Conservation (phyloP, 73 alveolate species). For the Chromera velia region DNA sequence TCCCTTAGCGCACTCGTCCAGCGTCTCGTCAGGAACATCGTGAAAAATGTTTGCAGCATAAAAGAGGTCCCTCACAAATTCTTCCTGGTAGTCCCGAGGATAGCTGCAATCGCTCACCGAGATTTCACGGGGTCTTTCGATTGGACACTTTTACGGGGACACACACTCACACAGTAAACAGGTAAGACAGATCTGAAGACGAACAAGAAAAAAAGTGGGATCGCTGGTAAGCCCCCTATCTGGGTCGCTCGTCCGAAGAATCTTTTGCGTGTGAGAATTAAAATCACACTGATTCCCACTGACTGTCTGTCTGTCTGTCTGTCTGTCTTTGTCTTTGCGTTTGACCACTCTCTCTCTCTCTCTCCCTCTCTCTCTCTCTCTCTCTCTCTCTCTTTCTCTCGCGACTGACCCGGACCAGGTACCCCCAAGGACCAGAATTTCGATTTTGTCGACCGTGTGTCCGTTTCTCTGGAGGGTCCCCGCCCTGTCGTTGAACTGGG, state of each 20-base stretch:
- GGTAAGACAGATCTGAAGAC: background rate
- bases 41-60: slow-evolving; percentile 39
- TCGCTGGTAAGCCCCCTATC: too few species aligned
- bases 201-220: too few species aligned
- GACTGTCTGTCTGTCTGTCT: too few species aligned
- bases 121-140: too few species aligned
- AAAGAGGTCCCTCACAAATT: slow-evolving; percentile 24
- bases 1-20: too few species aligned
- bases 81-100: slow-evolving; percentile 2
- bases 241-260: too few species aligned
- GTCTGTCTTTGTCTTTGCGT: too few species aligned
- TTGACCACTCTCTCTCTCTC: too few species aligned
- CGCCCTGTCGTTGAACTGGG: slow-evolving; percentile 47
- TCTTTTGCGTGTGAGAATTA: too few species aligned
- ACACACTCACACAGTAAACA: background rate
- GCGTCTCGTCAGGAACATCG: background rate
- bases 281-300: too few species aligned
- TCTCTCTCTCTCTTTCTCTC: background rate
- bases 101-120: background rate
- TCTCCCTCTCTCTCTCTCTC: background rate
- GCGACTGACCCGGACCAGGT: slow-evolving; percentile 35
- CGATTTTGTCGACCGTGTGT: slow-evolving; percentile 37
- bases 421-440: slow-evolving; percentile 41
- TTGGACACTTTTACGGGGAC: background rate
- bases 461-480: slow-evolving; percentile 41